Evolutionary conservation across 352 stramenopile species (phyloP).

Genomic region (Hyphochytrium catenoides): DNA sequence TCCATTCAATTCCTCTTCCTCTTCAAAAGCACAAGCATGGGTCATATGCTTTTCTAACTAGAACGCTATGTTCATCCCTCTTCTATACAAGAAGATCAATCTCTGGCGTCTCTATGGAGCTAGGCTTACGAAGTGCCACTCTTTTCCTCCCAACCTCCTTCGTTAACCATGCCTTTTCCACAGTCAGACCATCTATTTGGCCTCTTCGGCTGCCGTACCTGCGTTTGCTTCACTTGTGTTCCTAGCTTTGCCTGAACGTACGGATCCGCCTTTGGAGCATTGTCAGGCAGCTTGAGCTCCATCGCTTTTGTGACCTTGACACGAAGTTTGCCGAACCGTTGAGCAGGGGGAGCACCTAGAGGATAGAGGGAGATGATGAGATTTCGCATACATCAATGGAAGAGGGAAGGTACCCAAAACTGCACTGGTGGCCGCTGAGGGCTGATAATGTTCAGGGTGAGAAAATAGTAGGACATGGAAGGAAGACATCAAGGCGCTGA

Average conservation of each 20-base stretch:
- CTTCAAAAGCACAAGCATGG: no score
- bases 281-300: slow-evolving; percentile 71
- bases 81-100: no score
- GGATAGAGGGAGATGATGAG: slow-evolving; percentile 9
- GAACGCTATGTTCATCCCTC: no score
- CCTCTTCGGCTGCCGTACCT: slow-evolving; percentile 9
- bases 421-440: slow-evolving; percentile 3
- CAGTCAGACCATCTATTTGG: background rate
- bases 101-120: no score
- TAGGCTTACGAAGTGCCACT: no score
- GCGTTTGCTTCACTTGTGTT: slow-evolving; percentile 39
- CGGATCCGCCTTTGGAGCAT: slow-evolving; percentile 76
- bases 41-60: no score
- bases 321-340: slow-evolving; percentile 58
- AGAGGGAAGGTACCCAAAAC: slow-evolving; percentile 9
- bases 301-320: slow-evolving; percentile 69
- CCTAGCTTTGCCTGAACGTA: slow-evolving; percentile 78
- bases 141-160: no score
- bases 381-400: slow-evolving; percentile 13
- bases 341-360: slow-evolving; percentile 9
- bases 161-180: no score
- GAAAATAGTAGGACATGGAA: slow-evolving; percentile 4
- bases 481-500: no score
- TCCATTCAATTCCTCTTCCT: no score
- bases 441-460: background rate